Base-by-base conservation (phyloP, 352 stramenopile genomes). In the Elongisporangium senticosum region DNA sequence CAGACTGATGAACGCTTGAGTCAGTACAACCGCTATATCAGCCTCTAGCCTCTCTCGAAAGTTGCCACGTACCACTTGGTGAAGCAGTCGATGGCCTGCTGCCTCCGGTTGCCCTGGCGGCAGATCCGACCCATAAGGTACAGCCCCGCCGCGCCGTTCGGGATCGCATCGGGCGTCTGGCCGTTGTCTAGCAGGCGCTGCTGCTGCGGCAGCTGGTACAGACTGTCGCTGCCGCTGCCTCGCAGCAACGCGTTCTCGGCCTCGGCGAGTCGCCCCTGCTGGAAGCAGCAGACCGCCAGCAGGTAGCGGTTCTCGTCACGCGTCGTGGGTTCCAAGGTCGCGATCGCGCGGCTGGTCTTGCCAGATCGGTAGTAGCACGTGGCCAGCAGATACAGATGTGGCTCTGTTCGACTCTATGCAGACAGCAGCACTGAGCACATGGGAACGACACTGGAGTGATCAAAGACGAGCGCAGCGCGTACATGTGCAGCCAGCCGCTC, bases 41-140 rank as follows among this genome's bases (percentile, higher is more conserved):
- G n/a, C n/a, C n/a, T n/a, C n/a, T n/a, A n/a, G n/a, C n/a, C n/a
- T n/a, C n/a, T n/a, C n/a, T n/a, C n/a, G n/a, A n/a, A n/a, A n/a
- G n/a, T n/a, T n/a, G n/a, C n/a, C n/a, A 47, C 63, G 11, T 65
- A 95, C 86, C 83, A 85, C 62, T 85, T 87, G n/a, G 78, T 59
- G 63, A 97, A 98, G 69, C 90, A 98, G 40, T 85, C 67, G 55
- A 96, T 87, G 2, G 96, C 95, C 49, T 96, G 79, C 24, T 97
- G 72, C n/a, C 78, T 80, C 20, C 95, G 83, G 64, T 93, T 97
- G 7, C 83, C 89, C 48, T 82, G 80, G 48, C 79, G 76, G 62
- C 89, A 98, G 57, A 98, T 92, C 47, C 89, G 73, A 0, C 93
- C 96, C 23, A 99, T 67, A 7, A 98, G 68, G 63, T 96, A 90